These are phyloP conservation scores for Candida glaebosa DNA, from an alignment of 805 yeast genomes.

Conservation along the genomic window DNA sequence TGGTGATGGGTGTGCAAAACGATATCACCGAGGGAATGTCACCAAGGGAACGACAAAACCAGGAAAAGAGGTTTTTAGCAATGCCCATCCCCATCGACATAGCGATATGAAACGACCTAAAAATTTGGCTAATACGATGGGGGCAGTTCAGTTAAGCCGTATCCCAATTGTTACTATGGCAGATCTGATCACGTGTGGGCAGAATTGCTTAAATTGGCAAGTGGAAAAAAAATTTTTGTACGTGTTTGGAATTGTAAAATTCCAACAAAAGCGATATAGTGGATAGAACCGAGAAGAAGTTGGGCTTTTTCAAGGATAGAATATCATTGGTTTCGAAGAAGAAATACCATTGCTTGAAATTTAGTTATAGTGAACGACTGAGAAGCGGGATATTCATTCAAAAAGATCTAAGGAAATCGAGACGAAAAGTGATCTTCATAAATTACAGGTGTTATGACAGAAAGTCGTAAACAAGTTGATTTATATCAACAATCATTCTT, in stretches of 20 bases:
- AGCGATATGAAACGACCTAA: background rate
- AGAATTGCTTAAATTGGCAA: background rate
- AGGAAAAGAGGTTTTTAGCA: too few relatives aligned
- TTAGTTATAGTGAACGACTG: too few relatives aligned
- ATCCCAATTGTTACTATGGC: background rate
- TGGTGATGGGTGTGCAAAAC: background rate
- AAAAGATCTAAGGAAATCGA: too few relatives aligned
- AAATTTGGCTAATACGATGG: too few relatives aligned
- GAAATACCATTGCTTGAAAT: background rate
- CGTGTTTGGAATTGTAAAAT: background rate
- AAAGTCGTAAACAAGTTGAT: background rate
- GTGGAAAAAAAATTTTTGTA: background rate
- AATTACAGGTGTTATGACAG: background rate
- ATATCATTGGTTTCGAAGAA: background rate
- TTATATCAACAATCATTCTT: conserved; percentile 19
- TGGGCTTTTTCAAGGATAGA: background rate
- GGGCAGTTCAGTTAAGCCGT: background rate
- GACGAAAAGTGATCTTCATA: too few relatives aligned
- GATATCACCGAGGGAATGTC: background rate
- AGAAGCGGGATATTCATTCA: too few relatives aligned
- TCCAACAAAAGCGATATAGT: background rate
- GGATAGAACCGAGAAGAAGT: background rate
- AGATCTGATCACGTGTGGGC: background rate
- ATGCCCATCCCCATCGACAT: background rate
- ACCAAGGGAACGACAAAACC: too few relatives aligned